These are phyloP conservation scores for Saksenaea oblongispora DNA, from an alignment of 371 early-diverging fungal species.

Conservation along the genomic window DNA sequence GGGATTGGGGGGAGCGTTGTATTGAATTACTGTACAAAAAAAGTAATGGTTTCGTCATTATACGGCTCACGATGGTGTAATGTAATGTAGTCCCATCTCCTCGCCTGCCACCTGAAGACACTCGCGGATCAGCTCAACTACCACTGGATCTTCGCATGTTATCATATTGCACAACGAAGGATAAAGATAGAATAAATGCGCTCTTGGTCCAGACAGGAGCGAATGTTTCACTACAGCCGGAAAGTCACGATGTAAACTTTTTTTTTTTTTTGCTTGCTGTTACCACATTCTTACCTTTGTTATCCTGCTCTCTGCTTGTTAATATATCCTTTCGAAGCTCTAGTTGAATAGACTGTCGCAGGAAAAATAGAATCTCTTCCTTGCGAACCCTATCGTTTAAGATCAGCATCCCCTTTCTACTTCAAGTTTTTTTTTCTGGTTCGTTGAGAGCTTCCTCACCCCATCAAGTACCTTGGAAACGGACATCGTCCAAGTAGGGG, in stretches of 20 bases:
- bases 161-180: conserved; percentile 65
- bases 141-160: conserved; percentile 57
- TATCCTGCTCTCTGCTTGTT: conserved; percentile 25
- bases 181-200: conserved; percentile 77
- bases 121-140: conserved; percentile 57
- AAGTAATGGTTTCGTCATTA: neutral
- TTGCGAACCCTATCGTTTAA: conserved; percentile 63
- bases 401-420: neutral
- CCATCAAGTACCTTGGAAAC: conserved; percentile 72
- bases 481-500: conserved; percentile 77
- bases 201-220: conserved; percentile 62
- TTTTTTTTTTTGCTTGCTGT: conserved; percentile 1
- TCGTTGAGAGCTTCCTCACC: conserved; percentile 28
- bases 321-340: conserved; percentile 54
- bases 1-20: neutral
- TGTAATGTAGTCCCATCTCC: conserved; percentile 46
- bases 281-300: conserved; percentile 2
- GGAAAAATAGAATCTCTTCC: conserved; percentile 71
- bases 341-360: conserved; percentile 65
- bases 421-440: neutral
- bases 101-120: conserved; percentile 57
- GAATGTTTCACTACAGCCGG: conserved; percentile 41
- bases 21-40: conserved; percentile 2
- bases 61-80: neutral
- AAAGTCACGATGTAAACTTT: conserved; percentile 15